Evolutionary conservation across 345 rosid species (phyloP).

Genomic region (Ceriops decandra): DNA sequence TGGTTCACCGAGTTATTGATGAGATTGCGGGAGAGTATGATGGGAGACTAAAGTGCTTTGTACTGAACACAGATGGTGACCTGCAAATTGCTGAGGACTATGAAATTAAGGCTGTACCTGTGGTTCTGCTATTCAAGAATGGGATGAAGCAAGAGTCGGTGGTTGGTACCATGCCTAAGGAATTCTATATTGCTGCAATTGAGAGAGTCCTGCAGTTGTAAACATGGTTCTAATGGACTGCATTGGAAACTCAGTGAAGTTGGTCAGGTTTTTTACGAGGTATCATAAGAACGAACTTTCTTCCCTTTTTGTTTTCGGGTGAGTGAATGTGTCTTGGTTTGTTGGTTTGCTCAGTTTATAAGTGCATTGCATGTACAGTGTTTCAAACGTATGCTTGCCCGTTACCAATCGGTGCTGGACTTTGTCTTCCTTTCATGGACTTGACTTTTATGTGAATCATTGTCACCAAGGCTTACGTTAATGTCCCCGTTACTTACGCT

Average conservation of each 20-base stretch:
- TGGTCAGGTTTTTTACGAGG: background rate
- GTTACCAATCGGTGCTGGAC: background rate
- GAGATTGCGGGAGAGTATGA: constrained; percentile 80
- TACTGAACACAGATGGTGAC: constrained; percentile 72
- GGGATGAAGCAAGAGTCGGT: constrained; percentile 72
- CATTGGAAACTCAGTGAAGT: background rate
- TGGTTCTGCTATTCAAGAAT: constrained; percentile 80
- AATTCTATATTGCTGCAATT: constrained; percentile 78
- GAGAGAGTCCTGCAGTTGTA: constrained; percentile 69
- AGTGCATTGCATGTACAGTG: constrained; percentile 12
- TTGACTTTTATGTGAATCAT: background rate
- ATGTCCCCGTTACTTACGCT: background rate
- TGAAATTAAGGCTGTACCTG: constrained; percentile 86
- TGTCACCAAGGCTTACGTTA: background rate
- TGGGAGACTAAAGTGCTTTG: constrained; percentile 63
- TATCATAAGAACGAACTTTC: background rate
- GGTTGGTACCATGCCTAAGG: constrained; percentile 95
- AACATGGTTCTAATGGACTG: constrained; percentile 15
- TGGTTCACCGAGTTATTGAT: constrained; percentile 60
- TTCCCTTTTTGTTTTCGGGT: background rate
- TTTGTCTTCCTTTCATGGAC: background rate
- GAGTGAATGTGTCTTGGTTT: background rate
- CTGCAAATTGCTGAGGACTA: constrained; percentile 62
- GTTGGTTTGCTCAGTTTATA: background rate
- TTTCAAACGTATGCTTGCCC: background rate